These are phyloP conservation scores for Hamigera avellanea DNA, from an alignment of 495 filamentous ascomycete species.

Conservation along the genomic window DNA sequence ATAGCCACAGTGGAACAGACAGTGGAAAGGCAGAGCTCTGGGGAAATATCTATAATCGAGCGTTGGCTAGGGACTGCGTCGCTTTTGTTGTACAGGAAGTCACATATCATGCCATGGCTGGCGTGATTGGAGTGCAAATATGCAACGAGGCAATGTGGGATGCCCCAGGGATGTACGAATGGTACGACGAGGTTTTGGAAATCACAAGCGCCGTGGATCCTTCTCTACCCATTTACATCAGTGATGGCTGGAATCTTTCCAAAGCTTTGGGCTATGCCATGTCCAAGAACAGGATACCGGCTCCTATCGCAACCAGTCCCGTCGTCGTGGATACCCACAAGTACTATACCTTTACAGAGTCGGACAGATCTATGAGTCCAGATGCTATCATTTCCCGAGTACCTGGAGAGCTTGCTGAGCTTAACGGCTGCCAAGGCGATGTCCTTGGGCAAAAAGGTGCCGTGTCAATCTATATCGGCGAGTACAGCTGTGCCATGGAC, in stretches of 20 bases:
- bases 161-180: slow-evolving; percentile 36
- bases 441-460: slow-evolving; percentile 31
- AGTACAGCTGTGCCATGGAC: slow-evolving; percentile 42
- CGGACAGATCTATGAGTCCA: slow-evolving; percentile 30
- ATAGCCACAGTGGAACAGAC: slow-evolving; percentile 39
- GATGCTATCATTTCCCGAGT: slow-evolving; percentile 34
- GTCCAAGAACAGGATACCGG: slow-evolving; percentile 5
- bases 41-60: slow-evolving; percentile 18
- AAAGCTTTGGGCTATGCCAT: slow-evolving; percentile 23
- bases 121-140: slow-evolving; percentile 39
- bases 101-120: slow-evolving; percentile 16
- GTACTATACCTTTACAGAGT: slow-evolving; percentile 40
- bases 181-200: slow-evolving; percentile 37
- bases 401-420: slow-evolving; percentile 1
- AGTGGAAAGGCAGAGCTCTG: slow-evolving; percentile 31
- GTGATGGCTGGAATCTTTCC: slow-evolving; percentile 39
- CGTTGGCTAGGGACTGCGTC: slow-evolving; percentile 24
- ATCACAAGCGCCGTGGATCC: slow-evolving; percentile 29
- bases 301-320: slow-evolving; percentile 21
- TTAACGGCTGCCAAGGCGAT: slow-evolving; percentile 20
- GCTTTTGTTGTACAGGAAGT: slow-evolving; percentile 33
- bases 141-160: slow-evolving; percentile 39
- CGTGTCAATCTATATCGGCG: slow-evolving; percentile 37
- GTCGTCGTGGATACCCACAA: slow-evolving; percentile 44
- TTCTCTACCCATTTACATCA: slow-evolving; percentile 40